Conservation (phyloP, 352 stramenopile species). For the Hyaloperonospora brassicae region DNA sequence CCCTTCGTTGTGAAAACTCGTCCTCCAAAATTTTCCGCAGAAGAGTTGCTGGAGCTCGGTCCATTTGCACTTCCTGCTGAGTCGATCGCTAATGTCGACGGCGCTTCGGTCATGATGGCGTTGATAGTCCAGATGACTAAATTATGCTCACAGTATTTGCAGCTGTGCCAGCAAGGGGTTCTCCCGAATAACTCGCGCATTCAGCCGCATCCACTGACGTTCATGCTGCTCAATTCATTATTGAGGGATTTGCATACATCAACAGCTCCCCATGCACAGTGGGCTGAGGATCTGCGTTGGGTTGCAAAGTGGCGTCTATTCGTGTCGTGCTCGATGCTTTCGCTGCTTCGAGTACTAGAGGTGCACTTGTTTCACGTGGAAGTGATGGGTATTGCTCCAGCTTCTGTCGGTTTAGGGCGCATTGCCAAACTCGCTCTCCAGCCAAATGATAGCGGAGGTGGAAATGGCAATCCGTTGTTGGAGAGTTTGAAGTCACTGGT, state of each 20-base stretch:
- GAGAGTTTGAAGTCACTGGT: constrained; percentile 65
- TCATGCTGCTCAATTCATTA: constrained; percentile 84
- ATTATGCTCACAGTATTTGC: constrained; percentile 65
- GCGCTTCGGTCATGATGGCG: constrained; percentile 39
- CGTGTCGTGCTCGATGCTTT: constrained; percentile 46
- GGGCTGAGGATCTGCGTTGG: constrained; percentile 16
- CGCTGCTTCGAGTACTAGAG: constrained; percentile 64
- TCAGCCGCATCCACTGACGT: constrained; percentile 76
- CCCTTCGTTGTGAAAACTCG: constrained; percentile 28
- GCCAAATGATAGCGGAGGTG: constrained; percentile 13
- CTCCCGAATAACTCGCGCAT: constrained; percentile 57
- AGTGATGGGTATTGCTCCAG: constrained; percentile 61
- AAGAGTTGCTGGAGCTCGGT: constrained; percentile 58
- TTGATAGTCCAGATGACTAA: constrained; percentile 60
- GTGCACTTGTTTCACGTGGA: constrained; percentile 83
- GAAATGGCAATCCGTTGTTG: constrained; percentile 51
- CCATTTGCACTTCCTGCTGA: constrained; percentile 52
- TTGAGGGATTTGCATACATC: constrained; percentile 43
- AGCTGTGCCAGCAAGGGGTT: constrained; percentile 55
- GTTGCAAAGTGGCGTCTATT: constrained; percentile 60
- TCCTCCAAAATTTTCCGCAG: constrained; percentile 50
- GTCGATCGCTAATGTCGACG: constrained; percentile 34
- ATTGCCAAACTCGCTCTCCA: constrained; percentile 22
- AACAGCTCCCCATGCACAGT: constrained; percentile 9
- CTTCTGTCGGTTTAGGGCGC: constrained; percentile 78